Conservation (phyloP, 306 rosid genomes). For the Quercus mongolica region DNA sequence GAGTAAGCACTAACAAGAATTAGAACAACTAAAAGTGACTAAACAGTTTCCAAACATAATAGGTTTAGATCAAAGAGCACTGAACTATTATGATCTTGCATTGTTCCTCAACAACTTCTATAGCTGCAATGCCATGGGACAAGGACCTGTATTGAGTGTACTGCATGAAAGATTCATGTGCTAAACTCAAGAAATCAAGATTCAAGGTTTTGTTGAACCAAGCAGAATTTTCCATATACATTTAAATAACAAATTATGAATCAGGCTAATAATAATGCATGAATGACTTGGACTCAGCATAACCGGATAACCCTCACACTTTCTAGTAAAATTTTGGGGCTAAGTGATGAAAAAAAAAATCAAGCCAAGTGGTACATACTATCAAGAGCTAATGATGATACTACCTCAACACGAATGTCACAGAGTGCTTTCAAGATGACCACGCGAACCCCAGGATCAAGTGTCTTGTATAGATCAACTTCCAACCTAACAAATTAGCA, state of each 20-base stretch:
- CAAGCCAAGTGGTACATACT: conserved; percentile 7
- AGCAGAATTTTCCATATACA: not conserved
- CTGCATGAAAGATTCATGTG: not conserved
- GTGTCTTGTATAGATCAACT: conserved; percentile 74
- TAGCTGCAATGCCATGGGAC: not conserved
- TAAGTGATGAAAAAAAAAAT: not conserved
- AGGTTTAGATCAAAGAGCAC: too few relatives aligned
- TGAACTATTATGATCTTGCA: not conserved
- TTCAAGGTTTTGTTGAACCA: not conserved
- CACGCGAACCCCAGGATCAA: conserved; percentile 91
- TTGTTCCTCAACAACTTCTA: not conserved
- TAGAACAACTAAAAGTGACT: not conserved
- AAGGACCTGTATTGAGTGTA: conserved; percentile 1
- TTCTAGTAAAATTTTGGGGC: not conserved
- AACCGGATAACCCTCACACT: conserved; percentile 15
- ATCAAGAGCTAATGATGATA: conserved; percentile 11
- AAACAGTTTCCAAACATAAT: not conserved
- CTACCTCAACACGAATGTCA: conserved; percentile 99
- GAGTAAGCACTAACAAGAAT: not conserved
- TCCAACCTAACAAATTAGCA: conserved; percentile 63
- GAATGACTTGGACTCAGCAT: not conserved
- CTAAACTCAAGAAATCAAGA: not conserved
- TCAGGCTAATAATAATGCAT: not conserved
- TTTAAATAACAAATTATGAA: not conserved
- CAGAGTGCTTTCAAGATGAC: conserved; percentile 96